Evolutionary conservation across 164 flowering plant genomes (phyloP), one percentile per base, ranked within the genome.

Genomic region (Vitis riparia): DNA sequence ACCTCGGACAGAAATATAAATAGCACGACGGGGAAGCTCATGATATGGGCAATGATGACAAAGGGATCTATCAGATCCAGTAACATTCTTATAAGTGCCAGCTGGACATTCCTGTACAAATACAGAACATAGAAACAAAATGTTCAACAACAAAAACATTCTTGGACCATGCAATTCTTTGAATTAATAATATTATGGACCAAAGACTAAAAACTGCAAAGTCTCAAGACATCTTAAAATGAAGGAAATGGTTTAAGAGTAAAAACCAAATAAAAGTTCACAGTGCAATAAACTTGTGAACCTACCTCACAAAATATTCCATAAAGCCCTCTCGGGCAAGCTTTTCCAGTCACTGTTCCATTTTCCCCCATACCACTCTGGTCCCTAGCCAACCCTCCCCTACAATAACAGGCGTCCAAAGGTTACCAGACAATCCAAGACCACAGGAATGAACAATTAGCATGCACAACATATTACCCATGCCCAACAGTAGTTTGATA

Each of bases 271-370:
- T 23, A 23, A 23, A 23, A 23, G 27, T 23, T 55, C 57, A 53
- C 0, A 65, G 8, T 5, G 12, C 27, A 12, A 37, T 53, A 61
- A 50, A 16, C 55, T 19, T 12, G 14, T 15, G 61, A 72, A 63
- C 27, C 15, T 78, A 96, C 99, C 98, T 86, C 81, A 70, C 99
- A 96, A 71, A 96, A 93, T 60, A 79, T 77, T 61, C 99, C 99
- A 84, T 83, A 91, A 13, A 96, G 98, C 51, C 99, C 99, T 76
- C 80, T 79, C 3, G 99, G 99, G 68, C 99, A 96, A 66, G 87
- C 85, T 75, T 85, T 96, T 59, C 98, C 99, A 57, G 97, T 91
- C 49, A 92, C 55, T 27, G 94, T 90, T 71, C 99, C 99, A 76
- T 89, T 88, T 76, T 78, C 87, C 30, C 98, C 99, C 51, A 68